These are phyloP conservation scores for Melastoma candidum DNA, from an alignment of 441 rosid species.

Conservation along the genomic window DNA sequence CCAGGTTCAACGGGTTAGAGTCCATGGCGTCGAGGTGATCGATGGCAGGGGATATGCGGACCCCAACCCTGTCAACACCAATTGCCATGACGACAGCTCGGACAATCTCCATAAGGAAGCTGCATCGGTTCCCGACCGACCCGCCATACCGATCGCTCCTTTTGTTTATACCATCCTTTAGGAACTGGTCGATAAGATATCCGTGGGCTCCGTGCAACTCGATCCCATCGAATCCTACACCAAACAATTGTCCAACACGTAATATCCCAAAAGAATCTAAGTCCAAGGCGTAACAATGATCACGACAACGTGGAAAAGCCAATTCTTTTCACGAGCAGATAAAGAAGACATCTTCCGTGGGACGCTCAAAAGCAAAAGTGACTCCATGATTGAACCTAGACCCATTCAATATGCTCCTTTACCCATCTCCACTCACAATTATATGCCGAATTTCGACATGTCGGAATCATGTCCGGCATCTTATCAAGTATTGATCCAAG, in stretches of 20 bases:
- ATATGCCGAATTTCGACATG: no score
- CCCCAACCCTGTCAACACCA: constrained; percentile 51
- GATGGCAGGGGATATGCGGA: constrained; percentile 79
- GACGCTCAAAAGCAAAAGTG: no score
- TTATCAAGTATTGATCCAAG: no score
- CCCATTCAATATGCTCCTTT: no score
- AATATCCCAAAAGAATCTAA: not conserved
- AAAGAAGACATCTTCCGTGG: no score
- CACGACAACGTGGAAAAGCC: no score
- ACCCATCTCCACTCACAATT: no score
- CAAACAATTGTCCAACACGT: not conserved
- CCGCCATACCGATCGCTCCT: constrained; percentile 76
- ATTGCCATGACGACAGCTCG: constrained; percentile 47
- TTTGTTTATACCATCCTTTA: constrained; percentile 75
- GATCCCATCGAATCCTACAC: constrained; percentile 77
- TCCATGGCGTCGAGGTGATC: constrained; percentile 79
- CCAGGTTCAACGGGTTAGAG: constrained; percentile 63
- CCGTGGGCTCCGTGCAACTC: constrained; percentile 95
- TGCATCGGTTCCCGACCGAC: constrained; percentile 55
- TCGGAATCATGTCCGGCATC: not conserved
- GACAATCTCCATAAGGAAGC: constrained; percentile 46
- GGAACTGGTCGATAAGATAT: constrained; percentile 80
- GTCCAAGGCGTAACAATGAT: not conserved
- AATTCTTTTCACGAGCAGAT: no score
- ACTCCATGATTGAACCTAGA: no score